Conservation (phyloP, 768 basidiomycete genomes). For the Albatrellus ellisii region DNA sequence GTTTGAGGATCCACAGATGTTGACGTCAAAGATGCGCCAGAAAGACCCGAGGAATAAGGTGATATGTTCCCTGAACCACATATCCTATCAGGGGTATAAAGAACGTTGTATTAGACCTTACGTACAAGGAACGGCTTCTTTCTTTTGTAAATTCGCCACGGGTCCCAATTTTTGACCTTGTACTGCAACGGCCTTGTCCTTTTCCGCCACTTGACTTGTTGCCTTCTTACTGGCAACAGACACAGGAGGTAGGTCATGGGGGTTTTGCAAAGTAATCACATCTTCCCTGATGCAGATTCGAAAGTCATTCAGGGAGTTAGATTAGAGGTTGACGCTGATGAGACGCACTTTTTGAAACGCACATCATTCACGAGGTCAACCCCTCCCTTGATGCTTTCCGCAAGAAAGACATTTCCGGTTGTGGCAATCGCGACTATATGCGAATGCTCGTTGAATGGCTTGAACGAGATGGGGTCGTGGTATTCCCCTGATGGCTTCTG, state of each 20-base stretch:
- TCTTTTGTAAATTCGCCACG: conserved; percentile 15
- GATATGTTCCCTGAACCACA: conserved; percentile 66
- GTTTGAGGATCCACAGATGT: conserved; percentile 77
- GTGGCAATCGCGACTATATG: conserved; percentile 85
- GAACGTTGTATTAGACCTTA: conserved; percentile 1
- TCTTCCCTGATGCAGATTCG: conserved; percentile 43
- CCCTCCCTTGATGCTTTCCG: conserved; percentile 80
- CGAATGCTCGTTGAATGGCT: conserved; percentile 92
- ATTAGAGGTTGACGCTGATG: neutral
- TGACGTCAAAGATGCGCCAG: conserved; percentile 89
- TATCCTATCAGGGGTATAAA: conserved; percentile 1
- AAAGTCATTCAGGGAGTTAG: conserved; percentile 3
- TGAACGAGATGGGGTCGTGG: conserved; percentile 96
- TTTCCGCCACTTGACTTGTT: conserved; percentile 17
- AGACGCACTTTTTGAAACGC: conserved; percentile 64
- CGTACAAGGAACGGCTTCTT: conserved; percentile 50
- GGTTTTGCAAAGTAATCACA: conserved; percentile 89
- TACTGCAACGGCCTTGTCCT: conserved; percentile 22
- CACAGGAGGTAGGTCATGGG: conserved; percentile 58
- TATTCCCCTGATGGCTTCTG: conserved; percentile 79
- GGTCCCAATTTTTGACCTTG: conserved; percentile 16
- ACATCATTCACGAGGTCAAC: conserved; percentile 79
- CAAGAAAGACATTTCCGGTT: conserved; percentile 88
- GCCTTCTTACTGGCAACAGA: conserved; percentile 26
- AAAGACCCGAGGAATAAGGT: conserved; percentile 81